phyloP scores from a whole-genome alignment of 192 early-diverging fungal genomes.

The Mortierella antarctica region DNA sequence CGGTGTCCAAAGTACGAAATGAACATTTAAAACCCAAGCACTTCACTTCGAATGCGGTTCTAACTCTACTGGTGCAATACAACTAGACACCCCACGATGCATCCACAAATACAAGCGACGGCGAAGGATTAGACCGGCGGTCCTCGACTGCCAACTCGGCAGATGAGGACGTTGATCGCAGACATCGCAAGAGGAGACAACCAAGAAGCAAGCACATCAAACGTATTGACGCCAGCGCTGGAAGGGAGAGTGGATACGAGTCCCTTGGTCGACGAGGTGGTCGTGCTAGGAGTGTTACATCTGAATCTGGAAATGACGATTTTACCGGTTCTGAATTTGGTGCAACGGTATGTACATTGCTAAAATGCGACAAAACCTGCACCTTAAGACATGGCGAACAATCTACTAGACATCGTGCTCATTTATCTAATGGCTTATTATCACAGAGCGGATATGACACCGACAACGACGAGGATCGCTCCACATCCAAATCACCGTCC shows the following conservation, averaged over 20 bases:
- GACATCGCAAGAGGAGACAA: slow-evolving; percentile 1
- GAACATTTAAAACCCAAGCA: not conserved
- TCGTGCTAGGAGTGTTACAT: slow-evolving; percentile 42
- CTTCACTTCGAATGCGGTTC: not conserved
- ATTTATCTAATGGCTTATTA: not conserved
- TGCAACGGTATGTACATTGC: slow-evolving; percentile 30
- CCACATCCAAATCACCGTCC: slow-evolving; percentile 42
- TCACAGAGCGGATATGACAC: slow-evolving; percentile 51
- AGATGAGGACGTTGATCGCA: slow-evolving; percentile 12
- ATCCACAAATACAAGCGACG: slow-evolving; percentile 49
- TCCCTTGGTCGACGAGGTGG: slow-evolving; percentile 27
- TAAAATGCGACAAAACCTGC: not conserved
- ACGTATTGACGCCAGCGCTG: slow-evolving; percentile 36
- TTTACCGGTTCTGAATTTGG: slow-evolving; percentile 53
- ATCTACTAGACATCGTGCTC: not conserved
- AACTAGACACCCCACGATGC: slow-evolving; percentile 35
- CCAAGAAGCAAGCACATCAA: slow-evolving; percentile 42
- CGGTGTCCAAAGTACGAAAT: slow-evolving; percentile 54
- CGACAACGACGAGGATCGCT: slow-evolving; percentile 47
- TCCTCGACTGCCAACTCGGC: slow-evolving; percentile 40
- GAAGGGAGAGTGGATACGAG: slow-evolving; percentile 15
- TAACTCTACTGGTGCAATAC: no score
- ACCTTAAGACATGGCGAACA: no score
- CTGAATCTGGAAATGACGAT: slow-evolving; percentile 47
- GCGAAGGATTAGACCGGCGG: slow-evolving; percentile 45